A percentile compares a stretch with the other conserved stretches of the same genome.
Conservation (phyloP, 805 yeast genomes). For the Lipomyces chichibuensis region DNA sequence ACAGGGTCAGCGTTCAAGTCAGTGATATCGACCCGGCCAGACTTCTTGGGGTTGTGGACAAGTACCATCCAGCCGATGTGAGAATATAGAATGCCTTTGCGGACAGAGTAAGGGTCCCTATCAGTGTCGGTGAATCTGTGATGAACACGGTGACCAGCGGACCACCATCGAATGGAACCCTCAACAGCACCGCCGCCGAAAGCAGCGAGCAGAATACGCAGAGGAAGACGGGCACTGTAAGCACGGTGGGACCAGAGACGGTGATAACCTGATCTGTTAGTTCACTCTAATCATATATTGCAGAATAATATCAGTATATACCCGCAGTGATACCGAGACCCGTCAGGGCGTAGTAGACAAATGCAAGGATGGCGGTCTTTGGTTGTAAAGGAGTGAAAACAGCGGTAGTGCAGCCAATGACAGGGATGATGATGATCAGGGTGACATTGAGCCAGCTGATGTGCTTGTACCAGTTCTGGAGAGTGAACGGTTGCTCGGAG, state of each 20-base stretch:
- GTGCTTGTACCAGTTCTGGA: slow-evolving; percentile 69
- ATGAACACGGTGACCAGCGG: slow-evolving; percentile 82
- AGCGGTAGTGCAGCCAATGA: slow-evolving; percentile 51
- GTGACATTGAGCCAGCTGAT: slow-evolving; percentile 73
- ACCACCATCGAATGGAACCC: slow-evolving; percentile 80
- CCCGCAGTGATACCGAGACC: slow-evolving; percentile 76
- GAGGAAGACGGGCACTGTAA: slow-evolving; percentile 51
- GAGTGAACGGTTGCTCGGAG: slow-evolving; percentile 76
- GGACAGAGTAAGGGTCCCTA: slow-evolving; percentile 81
- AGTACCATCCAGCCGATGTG: slow-evolving; percentile 88
- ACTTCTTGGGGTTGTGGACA: slow-evolving; percentile 64
- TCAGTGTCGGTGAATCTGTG: slow-evolving; percentile 88
- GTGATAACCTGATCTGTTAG: slow-evolving; percentile 54
- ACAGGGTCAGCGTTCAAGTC: slow-evolving; percentile 64
- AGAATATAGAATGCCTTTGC: slow-evolving; percentile 78
- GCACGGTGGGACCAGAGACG: slow-evolving; percentile 71
- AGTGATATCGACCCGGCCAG: slow-evolving; percentile 66
- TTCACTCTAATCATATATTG: no score
- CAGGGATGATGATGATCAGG: slow-evolving; percentile 61
- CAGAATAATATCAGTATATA: slow-evolving; percentile 40
- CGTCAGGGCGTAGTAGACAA: slow-evolving; percentile 60
- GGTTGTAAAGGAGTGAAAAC: slow-evolving; percentile 51
- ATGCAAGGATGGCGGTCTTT: slow-evolving; percentile 58
- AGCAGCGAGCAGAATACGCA: slow-evolving; percentile 57
- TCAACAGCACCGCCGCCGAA: slow-evolving; percentile 74